These are phyloP conservation scores for Aegilops longissima DNA, from an alignment of 176 grass and related monocot genomes.

Conservation along the genomic window DNA sequence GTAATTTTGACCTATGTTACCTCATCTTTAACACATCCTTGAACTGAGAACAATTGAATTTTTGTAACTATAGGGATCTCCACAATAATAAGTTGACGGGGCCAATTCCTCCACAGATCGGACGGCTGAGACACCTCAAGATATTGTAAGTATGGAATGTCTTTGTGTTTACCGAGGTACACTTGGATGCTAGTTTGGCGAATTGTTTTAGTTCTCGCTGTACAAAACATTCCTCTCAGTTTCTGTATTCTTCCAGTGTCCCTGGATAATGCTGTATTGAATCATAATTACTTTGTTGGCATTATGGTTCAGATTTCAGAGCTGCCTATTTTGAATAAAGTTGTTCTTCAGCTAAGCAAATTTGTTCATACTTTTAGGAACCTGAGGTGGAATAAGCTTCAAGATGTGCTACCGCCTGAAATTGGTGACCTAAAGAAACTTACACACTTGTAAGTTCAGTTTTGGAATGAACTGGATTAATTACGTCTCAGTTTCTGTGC, in stretches of 20 bases:
- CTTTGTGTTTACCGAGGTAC: not conserved
- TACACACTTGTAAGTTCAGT: slow-evolving; percentile 77
- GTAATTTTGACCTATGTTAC: slow-evolving; percentile 5
- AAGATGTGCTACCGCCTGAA: slow-evolving; percentile 85
- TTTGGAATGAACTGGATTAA: slow-evolving; percentile 13
- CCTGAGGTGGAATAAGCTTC: slow-evolving; percentile 99
- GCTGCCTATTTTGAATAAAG: slow-evolving; percentile 19
- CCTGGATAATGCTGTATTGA: not conserved
- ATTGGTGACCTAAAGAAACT: slow-evolving; percentile 91
- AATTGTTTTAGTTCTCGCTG: not conserved
- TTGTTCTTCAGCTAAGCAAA: slow-evolving; percentile 29
- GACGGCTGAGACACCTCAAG: slow-evolving; percentile 81
- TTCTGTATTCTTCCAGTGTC: not conserved
- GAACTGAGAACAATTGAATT: slow-evolving; percentile 15
- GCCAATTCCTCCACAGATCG: slow-evolving; percentile 91
- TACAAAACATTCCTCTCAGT: not conserved
- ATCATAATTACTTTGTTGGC: slow-evolving; percentile 9
- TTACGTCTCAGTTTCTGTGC: not conserved
- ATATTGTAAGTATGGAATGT: slow-evolving; percentile 74
- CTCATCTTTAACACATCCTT: not conserved
- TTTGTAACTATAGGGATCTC: slow-evolving; percentile 73
- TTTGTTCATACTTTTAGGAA: slow-evolving; percentile 54
- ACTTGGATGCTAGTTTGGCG: not conserved
- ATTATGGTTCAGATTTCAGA: slow-evolving; percentile 8
- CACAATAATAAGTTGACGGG: slow-evolving; percentile 99